A percentile compares a stretch with the other conserved stretches of the same genome.
These are phyloP conservation scores for Sarcocystis neurona DNA, from an alignment of 169 alveolate genomes.

Conservation along the genomic window DNA sequence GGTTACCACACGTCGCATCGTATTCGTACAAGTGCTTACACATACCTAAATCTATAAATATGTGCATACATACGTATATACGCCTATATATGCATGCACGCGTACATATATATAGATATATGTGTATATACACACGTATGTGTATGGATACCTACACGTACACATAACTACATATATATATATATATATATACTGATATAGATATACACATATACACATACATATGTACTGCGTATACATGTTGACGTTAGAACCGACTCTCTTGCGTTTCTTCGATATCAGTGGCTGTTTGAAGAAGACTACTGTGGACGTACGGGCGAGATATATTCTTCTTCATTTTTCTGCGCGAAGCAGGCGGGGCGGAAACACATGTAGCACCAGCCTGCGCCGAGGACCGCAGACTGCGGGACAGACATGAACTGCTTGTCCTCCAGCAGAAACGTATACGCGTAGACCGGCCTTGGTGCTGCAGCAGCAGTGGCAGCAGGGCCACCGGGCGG, in stretches of 20 bases:
- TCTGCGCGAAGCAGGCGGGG: slow-evolving; percentile 60
- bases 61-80: neutral
- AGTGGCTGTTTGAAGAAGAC: too few relatives aligned
- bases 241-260: too few relatives aligned
- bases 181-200: neutral
- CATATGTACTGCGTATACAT: neutral
- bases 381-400: slow-evolving; percentile 56
- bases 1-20: too few relatives aligned
- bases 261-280: too few relatives aligned
- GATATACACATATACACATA: neutral
- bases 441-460: slow-evolving; percentile 36
- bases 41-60: neutral
- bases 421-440: slow-evolving; percentile 52
- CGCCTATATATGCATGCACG: neutral
- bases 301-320: too few relatives aligned
- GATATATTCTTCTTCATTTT: slow-evolving; percentile 6
- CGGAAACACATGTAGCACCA: slow-evolving; percentile 65
- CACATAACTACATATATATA: neutral
- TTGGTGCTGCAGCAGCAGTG: too few relatives aligned
- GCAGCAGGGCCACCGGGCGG: too few relatives aligned
- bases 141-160: neutral
- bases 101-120: neutral
- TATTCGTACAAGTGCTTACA: neutral
- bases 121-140: neutral
- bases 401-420: slow-evolving; percentile 61